Percentiles rank a stretch among this genome's conserved stretches.
Evolutionary conservation across 805 yeast genomes (phyloP).

Genomic region (Candida glaebosa): DNA sequence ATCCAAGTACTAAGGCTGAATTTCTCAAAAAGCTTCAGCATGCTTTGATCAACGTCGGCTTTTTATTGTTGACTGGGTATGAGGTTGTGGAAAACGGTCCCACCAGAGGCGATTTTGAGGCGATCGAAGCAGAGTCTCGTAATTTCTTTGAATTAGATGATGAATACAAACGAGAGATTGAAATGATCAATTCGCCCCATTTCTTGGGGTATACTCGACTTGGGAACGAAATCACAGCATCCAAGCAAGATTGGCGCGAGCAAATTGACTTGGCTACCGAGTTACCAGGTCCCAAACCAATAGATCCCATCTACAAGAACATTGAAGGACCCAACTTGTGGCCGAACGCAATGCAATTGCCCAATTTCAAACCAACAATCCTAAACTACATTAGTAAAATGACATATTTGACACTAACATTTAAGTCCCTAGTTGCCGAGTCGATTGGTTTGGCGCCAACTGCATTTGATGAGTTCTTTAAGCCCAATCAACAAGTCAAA

Average conservation of each 20-base stretch:
- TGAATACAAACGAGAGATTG: conserved; percentile 42
- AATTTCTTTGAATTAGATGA: conserved; percentile 46
- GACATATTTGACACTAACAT: conserved; percentile 38
- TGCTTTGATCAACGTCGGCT: conserved; percentile 57
- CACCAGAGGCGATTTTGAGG: conserved; percentile 30
- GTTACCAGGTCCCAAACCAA: conserved; percentile 37
- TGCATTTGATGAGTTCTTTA: conserved; percentile 47
- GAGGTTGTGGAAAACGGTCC: conserved; percentile 34
- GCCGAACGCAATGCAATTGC: conserved; percentile 42
- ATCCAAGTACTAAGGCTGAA: conserved; percentile 38
- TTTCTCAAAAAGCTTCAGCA: conserved; percentile 38
- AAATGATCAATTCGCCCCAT: conserved; percentile 55
- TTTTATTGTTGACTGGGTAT: conserved; percentile 44
- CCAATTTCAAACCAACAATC: conserved; percentile 42
- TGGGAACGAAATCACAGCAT: conserved; percentile 57
- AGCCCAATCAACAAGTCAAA: conserved; percentile 48
- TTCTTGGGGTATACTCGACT: conserved; percentile 56
- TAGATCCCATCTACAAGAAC: conserved; percentile 42
- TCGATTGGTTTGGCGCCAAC: conserved; percentile 47
- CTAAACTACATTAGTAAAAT: conserved; percentile 43
- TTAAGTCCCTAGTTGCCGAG: conserved; percentile 51
- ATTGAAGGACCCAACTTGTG: conserved; percentile 58
- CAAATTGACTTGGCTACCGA: conserved; percentile 60
- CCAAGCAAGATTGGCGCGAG: conserved; percentile 54
- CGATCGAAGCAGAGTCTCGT: conserved; percentile 36